phyloP scores from a whole-genome alignment of 768 basidiomycete genomes.

The Boletus sensibilis region DNA sequence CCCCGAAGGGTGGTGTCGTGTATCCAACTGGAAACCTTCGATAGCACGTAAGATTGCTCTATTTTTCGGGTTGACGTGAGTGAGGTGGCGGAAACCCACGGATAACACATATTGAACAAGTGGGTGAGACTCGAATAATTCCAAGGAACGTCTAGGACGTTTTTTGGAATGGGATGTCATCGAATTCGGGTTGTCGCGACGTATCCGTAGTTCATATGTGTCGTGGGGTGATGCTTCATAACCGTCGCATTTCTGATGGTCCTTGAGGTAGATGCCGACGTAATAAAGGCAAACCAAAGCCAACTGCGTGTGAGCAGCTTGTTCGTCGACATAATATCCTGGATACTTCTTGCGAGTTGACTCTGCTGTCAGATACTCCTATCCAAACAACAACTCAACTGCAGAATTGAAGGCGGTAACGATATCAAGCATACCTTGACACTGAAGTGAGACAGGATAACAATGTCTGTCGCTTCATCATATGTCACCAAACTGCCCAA shows the following conservation, averaged over 20 bases:
- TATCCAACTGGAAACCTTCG: not conserved
- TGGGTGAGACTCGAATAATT: not conserved
- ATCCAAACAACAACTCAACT: not conserved
- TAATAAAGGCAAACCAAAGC: not conserved
- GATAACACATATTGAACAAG: not conserved
- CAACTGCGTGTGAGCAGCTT: not conserved
- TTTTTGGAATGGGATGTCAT: no score
- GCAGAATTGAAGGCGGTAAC: not conserved
- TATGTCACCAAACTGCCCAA: constrained; percentile 5
- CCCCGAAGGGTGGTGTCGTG: not conserved
- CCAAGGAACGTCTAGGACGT: not conserved
- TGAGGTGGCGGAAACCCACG: not conserved
- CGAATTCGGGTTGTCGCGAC: not conserved
- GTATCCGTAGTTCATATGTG: not conserved
- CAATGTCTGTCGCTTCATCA: not conserved
- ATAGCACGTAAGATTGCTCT: not conserved
- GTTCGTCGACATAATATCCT: not conserved
- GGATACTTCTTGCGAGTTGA: not conserved
- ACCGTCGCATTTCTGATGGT: not conserved
- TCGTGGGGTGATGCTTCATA: not conserved
- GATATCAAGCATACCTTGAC: constrained; percentile 1
- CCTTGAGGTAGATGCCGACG: not conserved
- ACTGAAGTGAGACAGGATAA: constrained; percentile 6
- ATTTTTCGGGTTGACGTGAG: not conserved
- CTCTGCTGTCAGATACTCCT: constrained; percentile 8